Evolutionary conservation across 75 land plant genomes (phyloP).

Genomic region (Cunninghamia lanceolata): DNA sequence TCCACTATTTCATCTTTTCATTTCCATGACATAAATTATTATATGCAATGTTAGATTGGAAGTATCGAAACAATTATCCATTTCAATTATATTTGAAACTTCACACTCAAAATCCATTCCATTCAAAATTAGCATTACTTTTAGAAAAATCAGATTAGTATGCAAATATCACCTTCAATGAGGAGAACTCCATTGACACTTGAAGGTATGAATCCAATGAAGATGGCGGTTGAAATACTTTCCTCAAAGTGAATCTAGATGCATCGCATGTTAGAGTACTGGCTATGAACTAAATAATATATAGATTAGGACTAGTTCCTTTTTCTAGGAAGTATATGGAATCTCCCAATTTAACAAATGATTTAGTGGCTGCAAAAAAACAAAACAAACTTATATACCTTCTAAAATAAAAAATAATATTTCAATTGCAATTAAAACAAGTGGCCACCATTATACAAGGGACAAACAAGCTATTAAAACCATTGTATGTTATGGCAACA

Average conservation of each 20-base stretch:
- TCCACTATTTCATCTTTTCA: slow-evolving; percentile 13
- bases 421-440: no score
- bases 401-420: no score
- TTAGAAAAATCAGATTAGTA: background rate
- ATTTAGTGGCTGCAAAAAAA: no score
- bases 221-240: slow-evolving; percentile 43
- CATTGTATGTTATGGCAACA: no score
- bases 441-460: no score
- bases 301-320: slow-evolving; percentile 38
- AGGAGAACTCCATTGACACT: slow-evolving; percentile 37
- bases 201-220: slow-evolving; percentile 55
- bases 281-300: slow-evolving; percentile 67
- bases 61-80: background rate
- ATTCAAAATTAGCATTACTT: background rate
- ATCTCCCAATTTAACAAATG: no score
- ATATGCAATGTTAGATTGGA: no score
- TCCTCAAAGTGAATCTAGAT: slow-evolving; percentile 42
- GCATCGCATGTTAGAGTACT: slow-evolving; percentile 71
- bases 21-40: no score
- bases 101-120: no score
- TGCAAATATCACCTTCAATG: slow-evolving; percentile 30
- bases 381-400: no score
- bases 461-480: no score
- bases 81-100: background rate
- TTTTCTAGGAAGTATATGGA: no score